Percentiles rank a stretch among this genome's conserved stretches.
Conservation (phyloP, 1,139 yeast genomes). For the Hyphopichia fennica region DNA sequence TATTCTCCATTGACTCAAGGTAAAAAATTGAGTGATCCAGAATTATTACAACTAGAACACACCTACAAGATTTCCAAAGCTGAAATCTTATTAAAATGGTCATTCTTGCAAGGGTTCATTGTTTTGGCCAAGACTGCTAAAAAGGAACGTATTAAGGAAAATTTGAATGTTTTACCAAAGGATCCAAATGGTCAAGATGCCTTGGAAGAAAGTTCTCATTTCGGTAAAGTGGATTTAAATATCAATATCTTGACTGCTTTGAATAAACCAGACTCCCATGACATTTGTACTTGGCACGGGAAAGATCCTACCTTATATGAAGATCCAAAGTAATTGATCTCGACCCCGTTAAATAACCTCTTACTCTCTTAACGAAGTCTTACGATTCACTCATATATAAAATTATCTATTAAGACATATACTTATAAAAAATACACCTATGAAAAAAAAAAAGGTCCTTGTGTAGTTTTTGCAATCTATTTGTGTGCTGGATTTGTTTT, state of each 20-base stretch:
- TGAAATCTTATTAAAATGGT: slow-evolving; percentile 38
- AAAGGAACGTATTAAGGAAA: slow-evolving; percentile 41
- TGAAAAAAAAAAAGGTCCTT: neutral
- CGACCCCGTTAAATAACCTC: slow-evolving; percentile 22
- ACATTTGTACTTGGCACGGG: slow-evolving; percentile 29
- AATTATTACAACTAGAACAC: slow-evolving; percentile 29
- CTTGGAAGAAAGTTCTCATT: slow-evolving; percentile 22
- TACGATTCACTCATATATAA: too few species aligned
- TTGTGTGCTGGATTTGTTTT: too few species aligned
- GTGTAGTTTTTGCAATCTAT: neutral
- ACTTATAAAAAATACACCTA: too few species aligned
- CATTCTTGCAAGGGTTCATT: slow-evolving; percentile 56
- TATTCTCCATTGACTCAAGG: slow-evolving; percentile 73
- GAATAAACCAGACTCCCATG: slow-evolving; percentile 34
- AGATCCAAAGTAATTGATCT: slow-evolving; percentile 7
- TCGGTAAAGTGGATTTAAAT: slow-evolving; percentile 37
- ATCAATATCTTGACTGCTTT: slow-evolving; percentile 27
- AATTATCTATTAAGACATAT: too few species aligned
- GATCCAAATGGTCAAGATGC: slow-evolving; percentile 23
- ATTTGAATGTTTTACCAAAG: slow-evolving; percentile 31
- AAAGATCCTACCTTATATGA: slow-evolving; percentile 27
- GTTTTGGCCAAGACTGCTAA: slow-evolving; percentile 73
- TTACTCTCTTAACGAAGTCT: slow-evolving; percentile 34
- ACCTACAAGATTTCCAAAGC: slow-evolving; percentile 22
- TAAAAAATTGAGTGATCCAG: slow-evolving; percentile 51